Percentiles rank a stretch among this genome's conserved stretches.
Evolutionary conservation across 768 basidiomycete species (phyloP).

Genomic region (Terana coerulea): DNA sequence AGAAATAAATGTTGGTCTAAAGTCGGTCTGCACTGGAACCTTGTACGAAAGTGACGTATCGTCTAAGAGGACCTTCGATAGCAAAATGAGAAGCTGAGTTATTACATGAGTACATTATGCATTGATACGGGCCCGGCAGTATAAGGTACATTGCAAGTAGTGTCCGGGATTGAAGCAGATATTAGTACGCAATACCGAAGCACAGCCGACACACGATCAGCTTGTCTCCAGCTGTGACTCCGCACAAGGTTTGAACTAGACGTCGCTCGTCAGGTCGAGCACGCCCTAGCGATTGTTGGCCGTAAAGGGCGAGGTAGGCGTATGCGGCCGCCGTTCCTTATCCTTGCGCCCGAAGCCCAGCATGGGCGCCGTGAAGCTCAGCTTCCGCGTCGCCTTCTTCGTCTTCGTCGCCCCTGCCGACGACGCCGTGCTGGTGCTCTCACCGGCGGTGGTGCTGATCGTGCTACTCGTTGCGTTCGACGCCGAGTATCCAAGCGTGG

Average conservation of each 20-base stretch:
- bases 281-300: background rate
- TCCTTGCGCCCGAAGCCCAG: slow-evolving; percentile 50
- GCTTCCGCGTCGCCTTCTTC: slow-evolving; percentile 53
- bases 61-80: too few relatives aligned
- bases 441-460: slow-evolving; percentile 8
- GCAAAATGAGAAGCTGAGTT: too few relatives aligned
- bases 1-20: too few relatives aligned
- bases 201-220: background rate
- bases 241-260: too few relatives aligned
- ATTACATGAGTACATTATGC: slow-evolving; percentile 1
- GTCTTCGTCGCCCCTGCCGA: slow-evolving; percentile 15
- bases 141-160: background rate
- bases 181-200: background rate
- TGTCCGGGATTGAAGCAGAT: background rate
- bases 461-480: slow-evolving; percentile 15
- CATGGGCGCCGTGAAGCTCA: slow-evolving; percentile 64
- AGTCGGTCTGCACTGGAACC: too few relatives aligned
- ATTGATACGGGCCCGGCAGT: background rate
- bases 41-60: too few relatives aligned
- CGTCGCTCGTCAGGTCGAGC: background rate
- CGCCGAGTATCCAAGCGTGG: slow-evolving; percentile 7
- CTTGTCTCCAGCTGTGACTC: too few relatives aligned
- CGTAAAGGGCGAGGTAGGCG: background rate
- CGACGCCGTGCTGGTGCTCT: slow-evolving; percentile 16
- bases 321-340: slow-evolving; percentile 38